A percentile compares a stretch with the other conserved stretches of the same genome.
Evolutionary conservation across 2,329 filamentous ascomycete species (phyloP).

Genomic region (Fusarium buxicola): DNA sequence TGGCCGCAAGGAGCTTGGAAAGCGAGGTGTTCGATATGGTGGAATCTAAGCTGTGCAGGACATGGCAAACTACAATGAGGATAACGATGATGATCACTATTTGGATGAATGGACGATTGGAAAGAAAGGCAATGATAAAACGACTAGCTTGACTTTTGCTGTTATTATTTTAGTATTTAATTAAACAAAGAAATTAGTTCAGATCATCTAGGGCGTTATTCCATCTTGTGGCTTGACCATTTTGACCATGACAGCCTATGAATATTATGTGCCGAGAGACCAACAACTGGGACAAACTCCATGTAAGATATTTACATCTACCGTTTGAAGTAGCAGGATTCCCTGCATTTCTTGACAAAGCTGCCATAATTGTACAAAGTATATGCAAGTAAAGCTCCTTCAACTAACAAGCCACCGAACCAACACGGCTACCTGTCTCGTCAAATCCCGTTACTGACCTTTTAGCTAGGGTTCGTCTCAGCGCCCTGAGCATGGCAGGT

Average conservation of each 20-base stretch:
- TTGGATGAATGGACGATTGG: constrained; percentile 29
- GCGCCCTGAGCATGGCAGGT: constrained; percentile 17
- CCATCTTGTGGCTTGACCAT: background rate
- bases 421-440: background rate
- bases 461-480: constrained; percentile 11
- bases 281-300: background rate
- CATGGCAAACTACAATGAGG: constrained; percentile 18
- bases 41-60: constrained; percentile 38
- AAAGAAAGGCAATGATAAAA: constrained; percentile 31
- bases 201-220: background rate
- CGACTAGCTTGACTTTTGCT: constrained; percentile 4
- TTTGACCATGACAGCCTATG: background rate
- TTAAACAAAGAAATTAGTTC: constrained; percentile 14
- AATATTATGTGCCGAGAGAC: no score
- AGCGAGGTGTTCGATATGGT: constrained; percentile 70
- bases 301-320: background rate
- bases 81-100: constrained; percentile 22
- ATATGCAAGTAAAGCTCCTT: background rate
- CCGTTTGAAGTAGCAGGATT: background rate
- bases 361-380: background rate
- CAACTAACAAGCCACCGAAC: constrained; percentile 1
- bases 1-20: constrained; percentile 77
- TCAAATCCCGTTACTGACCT: background rate
- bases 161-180: constrained; percentile 33
- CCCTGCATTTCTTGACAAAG: background rate